Conservation (phyloP, 2,329 filamentous ascomycete genomes). For the Aspergillus sp. region DNA sequence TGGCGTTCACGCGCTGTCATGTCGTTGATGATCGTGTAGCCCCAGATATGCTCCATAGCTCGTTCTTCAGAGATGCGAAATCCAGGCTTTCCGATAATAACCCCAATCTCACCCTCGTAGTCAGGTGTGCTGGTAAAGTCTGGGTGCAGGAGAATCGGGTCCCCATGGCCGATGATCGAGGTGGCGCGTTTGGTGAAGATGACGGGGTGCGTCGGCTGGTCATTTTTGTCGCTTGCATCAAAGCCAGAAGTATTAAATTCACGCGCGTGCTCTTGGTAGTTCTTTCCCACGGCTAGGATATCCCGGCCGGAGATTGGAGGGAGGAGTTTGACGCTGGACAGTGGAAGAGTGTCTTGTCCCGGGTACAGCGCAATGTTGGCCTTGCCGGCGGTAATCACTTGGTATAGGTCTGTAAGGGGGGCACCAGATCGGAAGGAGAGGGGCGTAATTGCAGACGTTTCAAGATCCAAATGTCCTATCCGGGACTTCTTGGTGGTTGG, state of each 20-base stretch:
- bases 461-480: not conserved
- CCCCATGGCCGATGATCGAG: not conserved
- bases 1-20: not conserved
- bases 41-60: not conserved
- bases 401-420: slow-evolving; percentile 40
- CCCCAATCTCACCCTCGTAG: not conserved
- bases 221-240: slow-evolving; percentile 50
- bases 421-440: not conserved
- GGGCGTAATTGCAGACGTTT: not conserved
- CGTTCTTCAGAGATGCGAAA: not conserved
- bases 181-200: not conserved
- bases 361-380: slow-evolving; percentile 26
- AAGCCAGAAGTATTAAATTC: slow-evolving; percentile 53
- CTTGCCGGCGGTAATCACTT: slow-evolving; percentile 44
- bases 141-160: not conserved
- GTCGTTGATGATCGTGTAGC: not conserved
- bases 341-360: slow-evolving; percentile 24
- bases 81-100: not conserved
- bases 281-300: slow-evolving; percentile 51
- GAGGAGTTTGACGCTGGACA: slow-evolving; percentile 37
- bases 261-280: slow-evolving; percentile 51
- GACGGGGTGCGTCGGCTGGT: slow-evolving; percentile 30
- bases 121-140: not conserved
- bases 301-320: slow-evolving; percentile 45
- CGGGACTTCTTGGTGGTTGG: too few species aligned